Conservation (phyloP, 345 rosid species). For the Eucalyptus curtisii region DNA sequence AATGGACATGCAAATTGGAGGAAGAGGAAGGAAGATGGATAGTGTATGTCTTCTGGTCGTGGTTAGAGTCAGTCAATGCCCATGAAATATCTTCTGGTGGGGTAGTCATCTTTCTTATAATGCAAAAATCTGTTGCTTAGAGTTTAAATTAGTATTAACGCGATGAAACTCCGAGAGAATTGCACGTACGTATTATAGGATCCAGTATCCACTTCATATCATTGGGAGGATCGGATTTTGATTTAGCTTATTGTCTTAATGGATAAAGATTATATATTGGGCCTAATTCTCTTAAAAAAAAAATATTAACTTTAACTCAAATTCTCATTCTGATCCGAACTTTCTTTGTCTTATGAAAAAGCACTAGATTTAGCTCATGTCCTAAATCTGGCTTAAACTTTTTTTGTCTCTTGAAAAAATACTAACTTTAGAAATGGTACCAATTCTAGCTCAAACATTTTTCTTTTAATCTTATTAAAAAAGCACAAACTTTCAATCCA, state of each 20-base stretch:
- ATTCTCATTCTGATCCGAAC: not conserved
- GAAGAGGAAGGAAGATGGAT: not conserved
- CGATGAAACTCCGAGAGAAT: not conserved
- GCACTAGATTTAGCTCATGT: not conserved
- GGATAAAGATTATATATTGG: not conserved
- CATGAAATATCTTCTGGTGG: not conserved
- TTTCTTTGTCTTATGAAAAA: not conserved
- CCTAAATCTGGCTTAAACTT: not conserved
- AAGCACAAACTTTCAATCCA: not conserved
- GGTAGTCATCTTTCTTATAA: not conserved
- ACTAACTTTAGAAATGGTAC: not conserved
- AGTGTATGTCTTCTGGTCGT: not conserved
- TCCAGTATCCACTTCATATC: not conserved
- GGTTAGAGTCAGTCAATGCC: not conserved
- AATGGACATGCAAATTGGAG: not conserved
- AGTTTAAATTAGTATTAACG: not conserved
- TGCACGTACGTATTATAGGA: not conserved
- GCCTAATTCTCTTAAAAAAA: not conserved
- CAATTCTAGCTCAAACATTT: not conserved
- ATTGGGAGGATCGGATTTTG: not conserved
- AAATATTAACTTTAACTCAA: not conserved
- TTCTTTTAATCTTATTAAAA: not conserved
- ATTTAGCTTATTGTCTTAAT: not conserved
- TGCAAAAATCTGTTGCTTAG: not conserved
- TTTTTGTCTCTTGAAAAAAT: not conserved